Evolutionary conservation across 352 stramenopile species (phyloP), one percentile per base, ranked within the genome.

Genomic region (Albugo candida): DNA sequence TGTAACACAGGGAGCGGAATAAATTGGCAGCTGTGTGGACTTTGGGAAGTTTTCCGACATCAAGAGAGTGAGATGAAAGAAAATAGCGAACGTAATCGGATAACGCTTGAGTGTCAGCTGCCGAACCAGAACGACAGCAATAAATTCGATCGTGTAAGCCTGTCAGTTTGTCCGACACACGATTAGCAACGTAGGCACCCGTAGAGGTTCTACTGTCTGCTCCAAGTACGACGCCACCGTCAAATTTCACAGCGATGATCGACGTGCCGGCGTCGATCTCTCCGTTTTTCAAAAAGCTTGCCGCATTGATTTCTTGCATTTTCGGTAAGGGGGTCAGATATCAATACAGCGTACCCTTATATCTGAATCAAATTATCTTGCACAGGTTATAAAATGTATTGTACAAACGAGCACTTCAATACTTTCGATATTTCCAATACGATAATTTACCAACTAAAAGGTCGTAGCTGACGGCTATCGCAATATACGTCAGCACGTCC

Each of bases 21-120:
- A 99, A 65, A 64, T 97, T 97, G 17, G 94, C 92, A n/a, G 94
- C 95, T 18, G 93, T 97, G 62, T 96, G 94, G 35, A 99, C 95
- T 53, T 89, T 94, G 12, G 95, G 93, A 48, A 85, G 49, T 20
- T 86, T 71, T 6, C 94, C 94, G 11, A 97, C 44, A 43, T 89
- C 77, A 43, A 81, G 51, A 11, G 72, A 67, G 59, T 91, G 77
- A 24, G 74, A 84, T 39, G 62, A 58, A 41, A 91, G 41, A 17
- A 86, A 91, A 65, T 91, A 72, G 38, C 60, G 68, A 51, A 91
- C 77, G 51, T 87, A 87, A 56, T 91, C 77, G 2, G 66, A 66
- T 1, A 91, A 67, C 51, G 77, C 77, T 65, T 99, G 95, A 43
- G 94, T 98, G 72, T 99, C 95, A 18, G 95, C 94, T 2, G 95